Conservation (phyloP, 768 basidiomycete species). For the Calocybe gangraenosa region DNA sequence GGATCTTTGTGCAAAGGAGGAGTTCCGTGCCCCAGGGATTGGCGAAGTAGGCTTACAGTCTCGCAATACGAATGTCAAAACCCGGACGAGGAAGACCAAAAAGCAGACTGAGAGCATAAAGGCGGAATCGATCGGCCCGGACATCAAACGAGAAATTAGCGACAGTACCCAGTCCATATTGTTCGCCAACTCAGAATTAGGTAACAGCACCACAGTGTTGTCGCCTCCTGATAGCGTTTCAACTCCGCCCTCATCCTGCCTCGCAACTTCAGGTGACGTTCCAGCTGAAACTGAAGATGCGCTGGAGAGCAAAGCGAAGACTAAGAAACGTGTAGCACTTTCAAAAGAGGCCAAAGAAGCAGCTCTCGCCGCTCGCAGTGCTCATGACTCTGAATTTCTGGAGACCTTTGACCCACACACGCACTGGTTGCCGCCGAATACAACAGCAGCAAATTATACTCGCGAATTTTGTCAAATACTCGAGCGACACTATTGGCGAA, state of each 20-base stretch:
- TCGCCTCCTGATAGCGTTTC: constrained; percentile 40
- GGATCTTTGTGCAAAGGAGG: constrained; percentile 68
- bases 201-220: constrained; percentile 15
- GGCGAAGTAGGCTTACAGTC: constrained; percentile 59
- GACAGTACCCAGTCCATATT: constrained; percentile 29
- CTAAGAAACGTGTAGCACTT: constrained; percentile 32
- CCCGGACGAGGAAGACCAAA: constrained; percentile 34
- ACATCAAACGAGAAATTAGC: constrained; percentile 47
- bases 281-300: constrained; percentile 14
- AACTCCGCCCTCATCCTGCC: constrained; percentile 25
- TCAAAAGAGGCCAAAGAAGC: constrained; percentile 47
- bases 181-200: constrained; percentile 20
- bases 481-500: constrained; percentile 91
- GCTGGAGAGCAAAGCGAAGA: constrained; percentile 22
- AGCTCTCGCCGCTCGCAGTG: constrained; percentile 42
- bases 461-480: constrained; percentile 83
- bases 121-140: constrained; percentile 42
- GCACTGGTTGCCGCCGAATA: constrained; percentile 80
- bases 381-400: constrained; percentile 53
- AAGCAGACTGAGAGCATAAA: constrained; percentile 35
- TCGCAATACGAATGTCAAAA: constrained; percentile 31
- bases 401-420: constrained; percentile 64
- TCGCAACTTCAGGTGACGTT: constrained; percentile 16
- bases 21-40: constrained; percentile 69
- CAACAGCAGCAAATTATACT: constrained; percentile 74